Conservation (phyloP, 1,284 basidiomycete genomes). For the Leccinum insolens region DNA sequence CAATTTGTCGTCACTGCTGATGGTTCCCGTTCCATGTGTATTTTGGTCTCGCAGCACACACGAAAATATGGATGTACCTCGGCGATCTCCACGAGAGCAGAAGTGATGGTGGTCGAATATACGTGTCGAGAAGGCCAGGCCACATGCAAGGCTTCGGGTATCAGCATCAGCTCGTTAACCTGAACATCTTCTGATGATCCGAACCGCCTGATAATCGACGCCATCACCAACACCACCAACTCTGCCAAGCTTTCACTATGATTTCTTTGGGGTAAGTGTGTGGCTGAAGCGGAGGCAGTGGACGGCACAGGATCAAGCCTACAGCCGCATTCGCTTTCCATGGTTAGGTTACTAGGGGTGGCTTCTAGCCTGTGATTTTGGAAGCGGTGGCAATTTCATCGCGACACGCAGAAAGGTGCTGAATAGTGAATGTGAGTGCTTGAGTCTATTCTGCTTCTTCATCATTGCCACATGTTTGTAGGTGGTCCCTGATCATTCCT, state of each 20-base stretch:
- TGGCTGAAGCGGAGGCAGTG: constrained; percentile 7
- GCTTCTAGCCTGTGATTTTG: neutral
- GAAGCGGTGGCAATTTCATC: neutral
- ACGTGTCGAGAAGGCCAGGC: neutral
- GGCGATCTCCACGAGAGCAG: neutral
- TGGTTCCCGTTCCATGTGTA: neutral
- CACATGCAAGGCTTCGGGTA: constrained; percentile 5
- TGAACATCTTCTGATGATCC: constrained; percentile 4
- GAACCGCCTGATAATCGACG: constrained; percentile 11
- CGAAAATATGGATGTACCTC: neutral
- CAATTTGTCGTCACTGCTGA: neutral
- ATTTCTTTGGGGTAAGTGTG: constrained; percentile 12
- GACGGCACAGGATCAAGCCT: constrained; percentile 4
- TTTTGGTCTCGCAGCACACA: neutral
- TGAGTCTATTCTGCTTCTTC: neutral
- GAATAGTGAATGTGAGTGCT: neutral
- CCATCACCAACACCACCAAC: constrained; percentile 6
- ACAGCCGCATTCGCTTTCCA: constrained; percentile 8
- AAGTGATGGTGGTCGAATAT: no score
- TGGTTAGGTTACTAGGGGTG: neutral
- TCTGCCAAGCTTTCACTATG: constrained; percentile 2
- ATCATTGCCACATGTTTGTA: neutral
- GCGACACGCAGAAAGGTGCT: neutral
- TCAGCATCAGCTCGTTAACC: neutral
- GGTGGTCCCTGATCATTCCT: neutral